These are phyloP conservation scores for Syzygium oleosum DNA, from an alignment of 345 rosid species.

Conservation along the genomic window DNA sequence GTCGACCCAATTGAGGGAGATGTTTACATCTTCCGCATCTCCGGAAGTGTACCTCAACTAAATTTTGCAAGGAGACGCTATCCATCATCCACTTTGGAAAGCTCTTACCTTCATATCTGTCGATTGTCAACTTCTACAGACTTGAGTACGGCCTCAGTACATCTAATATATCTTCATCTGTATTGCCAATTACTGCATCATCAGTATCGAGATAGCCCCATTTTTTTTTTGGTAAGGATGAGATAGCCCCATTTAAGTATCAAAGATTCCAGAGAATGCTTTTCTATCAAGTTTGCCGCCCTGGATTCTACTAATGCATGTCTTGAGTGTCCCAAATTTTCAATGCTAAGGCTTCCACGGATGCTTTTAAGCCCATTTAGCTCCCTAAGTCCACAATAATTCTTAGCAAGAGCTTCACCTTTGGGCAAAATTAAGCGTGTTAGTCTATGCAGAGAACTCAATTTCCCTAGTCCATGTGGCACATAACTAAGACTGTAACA, in stretches of 20 bases:
- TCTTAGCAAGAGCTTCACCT: too few relatives aligned
- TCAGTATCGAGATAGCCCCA: rapidly evolving
- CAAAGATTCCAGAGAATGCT: neutral
- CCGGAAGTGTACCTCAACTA: neutral
- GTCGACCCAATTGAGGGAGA: slow-evolving; percentile 12
- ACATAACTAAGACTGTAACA: rapidly evolving
- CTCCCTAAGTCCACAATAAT: neutral
- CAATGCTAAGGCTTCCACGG: rapidly evolving
- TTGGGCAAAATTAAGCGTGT: rapidly evolving
- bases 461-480: rapidly evolving
- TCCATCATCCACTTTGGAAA: slow-evolving; percentile 8
- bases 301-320: rapidly evolving
- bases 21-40: slow-evolving; percentile 3
- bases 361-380: neutral
- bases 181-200: rapidly evolving
- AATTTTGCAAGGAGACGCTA: slow-evolving; percentile 4
- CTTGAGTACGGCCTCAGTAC: slow-evolving; percentile 3
- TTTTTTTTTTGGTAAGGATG: too few relatives aligned
- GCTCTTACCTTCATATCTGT: neutral
- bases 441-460: rapidly evolving
- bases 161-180: neutral
- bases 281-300: neutral
- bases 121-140: slow-evolving; percentile 3
- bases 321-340: rapidly evolving
- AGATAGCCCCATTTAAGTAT: rapidly evolving